Percentiles rank a stretch among this genome's conserved stretches.
These are phyloP conservation scores for Oidium heveae DNA, from an alignment of 2,329 filamentous ascomycete species.

Conservation along the genomic window DNA sequence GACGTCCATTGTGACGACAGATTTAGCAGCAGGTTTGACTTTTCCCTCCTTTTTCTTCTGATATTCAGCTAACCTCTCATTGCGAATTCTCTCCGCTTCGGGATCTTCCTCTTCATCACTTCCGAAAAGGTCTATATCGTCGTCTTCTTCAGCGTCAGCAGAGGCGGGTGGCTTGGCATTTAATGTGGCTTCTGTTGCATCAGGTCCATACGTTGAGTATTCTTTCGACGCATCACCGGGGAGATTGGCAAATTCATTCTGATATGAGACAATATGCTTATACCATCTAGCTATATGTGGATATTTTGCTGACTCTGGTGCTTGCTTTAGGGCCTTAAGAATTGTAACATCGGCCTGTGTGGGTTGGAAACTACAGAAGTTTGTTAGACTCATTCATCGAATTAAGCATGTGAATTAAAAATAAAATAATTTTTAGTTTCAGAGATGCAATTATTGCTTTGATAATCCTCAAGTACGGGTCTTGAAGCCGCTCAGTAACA, in stretches of 20 bases:
- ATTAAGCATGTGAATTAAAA: neutral
- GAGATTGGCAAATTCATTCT: slow-evolving; percentile 76
- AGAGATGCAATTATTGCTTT: slow-evolving; percentile 57
- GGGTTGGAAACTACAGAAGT: slow-evolving; percentile 23
- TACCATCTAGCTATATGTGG: slow-evolving; percentile 93
- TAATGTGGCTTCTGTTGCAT: slow-evolving; percentile 47
- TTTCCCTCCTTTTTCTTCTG: slow-evolving; percentile 91
- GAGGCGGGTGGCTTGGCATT: slow-evolving; percentile 60
- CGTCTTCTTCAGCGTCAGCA: slow-evolving; percentile 34
- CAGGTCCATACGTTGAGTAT: slow-evolving; percentile 78
- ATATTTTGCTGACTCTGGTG: slow-evolving; percentile 66
- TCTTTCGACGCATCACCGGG: slow-evolving; percentile 76
- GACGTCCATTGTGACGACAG: slow-evolving; percentile 80
- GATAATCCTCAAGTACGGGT: slow-evolving; percentile 62
- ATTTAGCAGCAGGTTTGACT: slow-evolving; percentile 83
- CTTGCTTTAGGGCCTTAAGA: slow-evolving; percentile 66
- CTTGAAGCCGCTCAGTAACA: slow-evolving; percentile 91
- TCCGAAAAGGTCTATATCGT: slow-evolving; percentile 83
- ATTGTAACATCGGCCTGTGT: slow-evolving; percentile 89
- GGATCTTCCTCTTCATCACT: slow-evolving; percentile 82
- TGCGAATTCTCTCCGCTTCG: slow-evolving; percentile 60
- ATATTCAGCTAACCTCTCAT: slow-evolving; percentile 82
- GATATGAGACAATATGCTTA: slow-evolving; percentile 88
- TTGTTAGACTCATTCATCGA: slow-evolving; percentile 8
- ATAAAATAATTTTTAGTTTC: slow-evolving; percentile 17